phyloP scores from a whole-genome alignment of 2,329 filamentous ascomycete species.

The Trichoderma guizhouense region DNA sequence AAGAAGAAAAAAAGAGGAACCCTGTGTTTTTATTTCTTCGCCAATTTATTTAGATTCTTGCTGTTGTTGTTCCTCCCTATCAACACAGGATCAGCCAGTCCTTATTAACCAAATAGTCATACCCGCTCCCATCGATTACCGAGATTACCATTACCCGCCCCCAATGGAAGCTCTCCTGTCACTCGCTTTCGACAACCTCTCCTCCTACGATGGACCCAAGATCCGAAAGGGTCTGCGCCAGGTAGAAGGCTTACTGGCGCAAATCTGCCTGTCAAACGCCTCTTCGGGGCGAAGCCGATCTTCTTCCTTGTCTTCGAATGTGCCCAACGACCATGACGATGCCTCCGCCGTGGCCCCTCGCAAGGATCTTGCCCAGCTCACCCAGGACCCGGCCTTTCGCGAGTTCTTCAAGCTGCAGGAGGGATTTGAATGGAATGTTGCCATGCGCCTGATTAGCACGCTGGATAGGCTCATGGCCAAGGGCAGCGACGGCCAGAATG shows the following conservation, averaged over 20 bases:
- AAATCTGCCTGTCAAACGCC: conserved; percentile 75
- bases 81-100: neutral
- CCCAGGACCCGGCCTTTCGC: conserved; percentile 81
- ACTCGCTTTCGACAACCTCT: conserved; percentile 93
- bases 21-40: neutral
- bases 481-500: conserved; percentile 76
- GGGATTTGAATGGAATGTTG: conserved; percentile 97
- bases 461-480: conserved; percentile 84
- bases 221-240: conserved; percentile 91
- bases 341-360: conserved; percentile 42
- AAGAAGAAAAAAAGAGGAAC: neutral
- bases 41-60: neutral
- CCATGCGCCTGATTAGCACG: conserved; percentile 77
- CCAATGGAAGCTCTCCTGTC: conserved; percentile 87
- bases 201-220: conserved; percentile 84
- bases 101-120: neutral
- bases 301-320: conserved; percentile 22
- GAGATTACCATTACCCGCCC: neutral
- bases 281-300: conserved; percentile 14
- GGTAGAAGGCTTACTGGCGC: conserved; percentile 88
- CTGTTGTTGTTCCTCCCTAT: neutral
- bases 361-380: conserved; percentile 67
- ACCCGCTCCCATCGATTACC: neutral
- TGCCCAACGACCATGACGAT: conserved; percentile 32
- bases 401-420: conserved; percentile 98